A percentile compares a stretch with the other conserved stretches of the same genome.
Evolutionary conservation across 768 basidiomycete genomes (phyloP).

Genomic region (Lenzites betulinus): DNA sequence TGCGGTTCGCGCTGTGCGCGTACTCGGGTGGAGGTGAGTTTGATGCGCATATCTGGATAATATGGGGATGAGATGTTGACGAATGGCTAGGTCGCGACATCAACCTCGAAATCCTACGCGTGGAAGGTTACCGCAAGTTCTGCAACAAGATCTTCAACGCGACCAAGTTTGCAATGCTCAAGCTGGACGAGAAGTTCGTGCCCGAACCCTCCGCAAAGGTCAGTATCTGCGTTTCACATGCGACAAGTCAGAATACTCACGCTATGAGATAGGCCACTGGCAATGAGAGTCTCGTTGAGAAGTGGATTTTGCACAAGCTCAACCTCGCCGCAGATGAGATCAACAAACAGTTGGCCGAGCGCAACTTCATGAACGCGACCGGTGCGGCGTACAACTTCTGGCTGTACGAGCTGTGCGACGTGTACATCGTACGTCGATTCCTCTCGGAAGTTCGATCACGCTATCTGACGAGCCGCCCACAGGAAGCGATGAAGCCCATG

Average conservation of each 20-base stretch:
- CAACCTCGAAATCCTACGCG: slow-evolving; percentile 92
- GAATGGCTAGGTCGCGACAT: slow-evolving; percentile 80
- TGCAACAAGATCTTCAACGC: slow-evolving; percentile 99
- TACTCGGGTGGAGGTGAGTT: slow-evolving; percentile 82
- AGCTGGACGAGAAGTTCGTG: slow-evolving; percentile 82
- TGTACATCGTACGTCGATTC: slow-evolving; percentile 78
- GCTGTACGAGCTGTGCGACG: slow-evolving; percentile 98
- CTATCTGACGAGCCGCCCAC: slow-evolving; percentile 11
- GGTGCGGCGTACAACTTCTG: slow-evolving; percentile 89
- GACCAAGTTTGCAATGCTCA: slow-evolving; percentile 99
- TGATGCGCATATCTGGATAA: background rate
- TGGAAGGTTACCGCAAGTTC: slow-evolving; percentile 99
- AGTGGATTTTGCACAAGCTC: slow-evolving; percentile 94
- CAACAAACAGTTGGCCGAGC: slow-evolving; percentile 70
- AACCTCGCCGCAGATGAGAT: slow-evolving; percentile 78
- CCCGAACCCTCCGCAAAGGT: slow-evolving; percentile 74
- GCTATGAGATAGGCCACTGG: slow-evolving; percentile 67
- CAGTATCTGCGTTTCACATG: slow-evolving; percentile 11
- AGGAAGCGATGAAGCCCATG: slow-evolving; percentile 99
- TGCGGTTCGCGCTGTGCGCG: slow-evolving; percentile 93
- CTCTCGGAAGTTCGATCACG: background rate
- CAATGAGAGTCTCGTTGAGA: slow-evolving; percentile 87
- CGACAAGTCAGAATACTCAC: background rate
- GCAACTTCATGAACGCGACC: slow-evolving; percentile 95
- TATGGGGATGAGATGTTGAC: background rate